Percentiles rank a stretch among this genome's conserved stretches.
Conservation (phyloP, 2,329 filamentous ascomycete species). For the Fusarium hostae region DNA sequence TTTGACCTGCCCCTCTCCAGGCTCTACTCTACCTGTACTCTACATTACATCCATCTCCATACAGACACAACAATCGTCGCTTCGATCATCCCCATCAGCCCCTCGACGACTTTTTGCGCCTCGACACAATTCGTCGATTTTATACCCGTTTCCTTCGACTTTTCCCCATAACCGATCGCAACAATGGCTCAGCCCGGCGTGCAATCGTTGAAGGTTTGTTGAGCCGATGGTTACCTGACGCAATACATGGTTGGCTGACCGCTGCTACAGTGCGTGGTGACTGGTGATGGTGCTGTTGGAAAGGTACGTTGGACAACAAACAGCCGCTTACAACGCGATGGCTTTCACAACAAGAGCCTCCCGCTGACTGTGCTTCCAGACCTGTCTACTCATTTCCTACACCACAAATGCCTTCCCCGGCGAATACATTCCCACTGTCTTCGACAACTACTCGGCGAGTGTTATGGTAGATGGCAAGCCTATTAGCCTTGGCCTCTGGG, state of each 20-base stretch:
- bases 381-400: constrained; percentile 98
- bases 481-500: constrained; percentile 96
- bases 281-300: constrained; percentile 98
- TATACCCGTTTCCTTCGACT: constrained; percentile 7
- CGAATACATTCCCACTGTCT: constrained; percentile 99
- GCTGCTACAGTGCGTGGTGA: constrained; percentile 86
- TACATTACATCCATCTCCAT: constrained; percentile 26
- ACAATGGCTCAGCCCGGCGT: constrained; percentile 83
- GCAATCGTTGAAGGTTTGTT: constrained; percentile 87
- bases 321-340: neutral
- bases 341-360: constrained; percentile 3
- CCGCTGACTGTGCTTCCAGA: constrained; percentile 66
- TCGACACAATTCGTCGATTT: constrained; percentile 1
- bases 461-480: constrained; percentile 99
- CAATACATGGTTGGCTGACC: constrained; percentile 44
- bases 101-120: constrained; percentile 24
- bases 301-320: constrained; percentile 70
- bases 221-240: constrained; percentile 29
- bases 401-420: constrained; percentile 99
- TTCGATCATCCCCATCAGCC: constrained; percentile 25
- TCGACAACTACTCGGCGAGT: constrained; percentile 99
- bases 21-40: neutral
- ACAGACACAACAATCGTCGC: constrained; percentile 21
- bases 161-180: constrained; percentile 30
- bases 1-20: constrained; percentile 16